Percentiles rank a stretch among this genome's conserved stretches.
phyloP scores from a whole-genome alignment of 495 filamentous ascomycete species.

The Aspergillus sclerotiicarbonarius region DNA sequence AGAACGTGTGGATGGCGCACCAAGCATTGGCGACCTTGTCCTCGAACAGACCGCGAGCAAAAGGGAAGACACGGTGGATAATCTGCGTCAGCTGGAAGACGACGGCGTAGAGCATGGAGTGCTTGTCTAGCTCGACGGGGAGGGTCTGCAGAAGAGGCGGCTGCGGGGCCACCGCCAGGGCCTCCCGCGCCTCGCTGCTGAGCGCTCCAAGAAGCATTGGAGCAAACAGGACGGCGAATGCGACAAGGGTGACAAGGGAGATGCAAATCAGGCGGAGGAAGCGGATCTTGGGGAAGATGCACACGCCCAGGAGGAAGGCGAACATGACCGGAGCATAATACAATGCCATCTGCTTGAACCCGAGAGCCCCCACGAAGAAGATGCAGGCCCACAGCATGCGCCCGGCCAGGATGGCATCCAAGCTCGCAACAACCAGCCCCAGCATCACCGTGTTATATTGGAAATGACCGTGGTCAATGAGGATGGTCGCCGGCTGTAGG shows the following conservation, averaged over 20 bases:
- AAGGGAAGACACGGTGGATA: slow-evolving; percentile 89
- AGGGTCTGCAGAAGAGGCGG: slow-evolving; percentile 60
- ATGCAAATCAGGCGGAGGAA: slow-evolving; percentile 71
- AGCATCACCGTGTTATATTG: slow-evolving; percentile 99
- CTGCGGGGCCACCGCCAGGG: slow-evolving; percentile 41
- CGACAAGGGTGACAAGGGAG: slow-evolving; percentile 64
- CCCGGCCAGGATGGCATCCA: slow-evolving; percentile 83
- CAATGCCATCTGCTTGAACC: slow-evolving; percentile 98
- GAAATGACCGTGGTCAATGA: slow-evolving; percentile 98
- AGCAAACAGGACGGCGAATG: slow-evolving; percentile 71
- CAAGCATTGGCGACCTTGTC: slow-evolving; percentile 98
- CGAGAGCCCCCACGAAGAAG: slow-evolving; percentile 90
- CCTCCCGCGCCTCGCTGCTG: slow-evolving; percentile 26
- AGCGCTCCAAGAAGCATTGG: slow-evolving; percentile 65
- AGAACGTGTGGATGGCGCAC: slow-evolving; percentile 84
- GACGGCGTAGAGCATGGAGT: slow-evolving; percentile 65
- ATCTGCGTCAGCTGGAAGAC: slow-evolving; percentile 76
- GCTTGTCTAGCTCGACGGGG: slow-evolving; percentile 56
- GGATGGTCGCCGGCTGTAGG: slow-evolving; percentile 86
- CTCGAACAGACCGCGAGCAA: slow-evolving; percentile 90
- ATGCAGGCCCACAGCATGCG: slow-evolving; percentile 82
- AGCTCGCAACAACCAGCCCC: slow-evolving; percentile 77
- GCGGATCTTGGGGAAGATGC: slow-evolving; percentile 70
- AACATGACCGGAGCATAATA: slow-evolving; percentile 95
- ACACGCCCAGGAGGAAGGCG: slow-evolving; percentile 83